phyloP scores from a whole-genome alignment of 495 filamentous ascomycete genomes.

The Aspergillus baeticus region DNA sequence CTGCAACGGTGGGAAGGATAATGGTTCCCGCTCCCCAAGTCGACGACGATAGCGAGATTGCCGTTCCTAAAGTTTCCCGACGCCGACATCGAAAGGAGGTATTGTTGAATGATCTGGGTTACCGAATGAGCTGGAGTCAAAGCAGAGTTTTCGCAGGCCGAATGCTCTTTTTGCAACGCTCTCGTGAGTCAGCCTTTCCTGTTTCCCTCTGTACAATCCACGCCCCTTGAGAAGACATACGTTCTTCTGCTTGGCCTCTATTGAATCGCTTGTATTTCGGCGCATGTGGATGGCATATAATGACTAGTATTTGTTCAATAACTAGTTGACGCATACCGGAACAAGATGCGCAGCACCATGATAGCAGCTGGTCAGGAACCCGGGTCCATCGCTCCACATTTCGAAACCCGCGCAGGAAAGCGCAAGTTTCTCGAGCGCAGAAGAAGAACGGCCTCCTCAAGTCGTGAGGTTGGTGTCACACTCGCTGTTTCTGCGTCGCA shows the following conservation, averaged over 20 bases:
- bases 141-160: slow-evolving; percentile 81
- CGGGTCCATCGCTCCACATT: slow-evolving; percentile 70
- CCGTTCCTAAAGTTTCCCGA: slow-evolving; percentile 68
- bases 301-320: background rate
- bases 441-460: slow-evolving; percentile 15
- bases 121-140: slow-evolving; percentile 93
- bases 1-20: slow-evolving; percentile 47
- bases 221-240: background rate
- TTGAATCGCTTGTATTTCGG: too few species aligned
- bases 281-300: too few species aligned
- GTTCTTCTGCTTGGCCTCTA: too few species aligned
- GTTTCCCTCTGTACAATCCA: background rate
- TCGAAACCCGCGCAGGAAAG: slow-evolving; percentile 88
- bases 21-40: slow-evolving; percentile 71
- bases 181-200: slow-evolving; percentile 61
- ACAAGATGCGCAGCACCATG: slow-evolving; percentile 84
- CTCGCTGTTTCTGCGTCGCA: slow-evolving; percentile 28
- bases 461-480: slow-evolving; percentile 9
- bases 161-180: slow-evolving; percentile 87
- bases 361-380: slow-evolving; percentile 71
- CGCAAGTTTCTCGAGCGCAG: slow-evolving; percentile 73
- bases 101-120: slow-evolving; percentile 86
- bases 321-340: slow-evolving; percentile 89
- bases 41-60: slow-evolving; percentile 71
- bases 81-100: slow-evolving; percentile 73